A percentile compares a stretch with the other conserved stretches of the same genome.
These are phyloP conservation scores for Scutellaria barbata DNA, from an alignment of 257 asterid species.

Conservation along the genomic window DNA sequence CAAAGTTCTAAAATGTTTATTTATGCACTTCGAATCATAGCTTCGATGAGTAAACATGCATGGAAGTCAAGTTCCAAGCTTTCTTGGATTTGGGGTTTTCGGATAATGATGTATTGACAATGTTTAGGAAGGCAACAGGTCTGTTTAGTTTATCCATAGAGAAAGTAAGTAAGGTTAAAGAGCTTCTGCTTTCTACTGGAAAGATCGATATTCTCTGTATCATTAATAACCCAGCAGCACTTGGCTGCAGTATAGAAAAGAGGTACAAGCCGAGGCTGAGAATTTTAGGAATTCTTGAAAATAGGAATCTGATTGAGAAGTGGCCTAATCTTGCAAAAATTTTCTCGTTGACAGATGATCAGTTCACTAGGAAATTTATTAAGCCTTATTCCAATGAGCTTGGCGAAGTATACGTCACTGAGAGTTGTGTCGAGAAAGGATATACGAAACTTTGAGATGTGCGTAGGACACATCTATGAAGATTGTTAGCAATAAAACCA, in stretches of 20 bases:
- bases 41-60: constrained; percentile 18
- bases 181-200: constrained; percentile 37
- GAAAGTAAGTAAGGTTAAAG: constrained; percentile 35
- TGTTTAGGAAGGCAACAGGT: constrained; percentile 38
- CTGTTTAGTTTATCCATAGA: constrained; percentile 31
- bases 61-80: background rate
- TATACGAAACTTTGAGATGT: background rate
- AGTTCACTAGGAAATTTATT: constrained; percentile 29
- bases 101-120: constrained; percentile 27
- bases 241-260: constrained; percentile 41
- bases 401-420: background rate
- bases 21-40: background rate
- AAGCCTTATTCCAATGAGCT: constrained; percentile 12
- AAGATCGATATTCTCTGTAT: constrained; percentile 29
- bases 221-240: constrained; percentile 22
- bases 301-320: constrained; percentile 23
- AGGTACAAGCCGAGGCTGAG: constrained; percentile 41
- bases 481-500: too few relatives aligned
- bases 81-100: constrained; percentile 41
- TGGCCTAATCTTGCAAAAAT: constrained; percentile 34
- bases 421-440: background rate
- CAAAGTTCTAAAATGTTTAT: constrained; percentile 30
- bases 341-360: background rate
- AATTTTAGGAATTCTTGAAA: constrained; percentile 40
- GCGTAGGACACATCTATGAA: background rate